Evolutionary conservation across 1,139 yeast genomes (phyloP).

Genomic region (Wickerhamiella infanticola): DNA sequence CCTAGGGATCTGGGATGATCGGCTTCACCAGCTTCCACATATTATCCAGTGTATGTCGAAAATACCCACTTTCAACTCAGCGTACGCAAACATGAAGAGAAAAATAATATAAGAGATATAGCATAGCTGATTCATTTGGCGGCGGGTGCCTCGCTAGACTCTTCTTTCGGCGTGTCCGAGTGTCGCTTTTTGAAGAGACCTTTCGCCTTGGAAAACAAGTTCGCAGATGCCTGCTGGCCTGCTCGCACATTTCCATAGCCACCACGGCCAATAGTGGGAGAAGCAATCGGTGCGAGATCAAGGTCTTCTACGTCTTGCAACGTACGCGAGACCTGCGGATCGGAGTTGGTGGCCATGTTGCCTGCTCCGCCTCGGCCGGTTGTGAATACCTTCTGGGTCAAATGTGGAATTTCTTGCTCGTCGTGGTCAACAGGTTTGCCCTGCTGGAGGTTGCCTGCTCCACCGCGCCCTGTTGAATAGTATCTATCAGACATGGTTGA

Average conservation of each 20-base stretch:
- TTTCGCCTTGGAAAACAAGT: slow-evolving; percentile 13
- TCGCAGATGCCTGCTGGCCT: slow-evolving; percentile 12
- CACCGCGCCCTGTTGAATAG: slow-evolving; percentile 64
- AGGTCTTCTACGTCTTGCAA: slow-evolving; percentile 55
- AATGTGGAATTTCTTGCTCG: slow-evolving; percentile 33
- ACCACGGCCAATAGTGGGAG: slow-evolving; percentile 26
- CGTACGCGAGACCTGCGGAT: slow-evolving; percentile 44
- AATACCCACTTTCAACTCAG: no score
- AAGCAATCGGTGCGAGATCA: slow-evolving; percentile 16
- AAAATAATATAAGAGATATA: no score
- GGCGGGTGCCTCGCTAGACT: background rate
- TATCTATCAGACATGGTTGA: slow-evolving; percentile 7
- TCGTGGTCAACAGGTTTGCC: slow-evolving; percentile 31
- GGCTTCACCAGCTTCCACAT: no score
- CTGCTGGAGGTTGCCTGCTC: slow-evolving; percentile 54
- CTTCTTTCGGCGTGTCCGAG: background rate
- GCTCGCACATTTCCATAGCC: slow-evolving; percentile 27
- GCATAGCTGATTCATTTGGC: background rate
- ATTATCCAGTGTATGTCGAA: no score
- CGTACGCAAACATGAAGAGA: no score
- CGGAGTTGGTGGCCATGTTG: slow-evolving; percentile 51
- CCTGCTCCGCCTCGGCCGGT: slow-evolving; percentile 80
- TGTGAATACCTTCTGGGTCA: slow-evolving; percentile 42
- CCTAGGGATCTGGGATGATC: no score
- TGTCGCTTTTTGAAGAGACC: slow-evolving; percentile 9